A percentile compares a stretch with the other conserved stretches of the same genome.
phyloP scores from a whole-genome alignment of 768 basidiomycete genomes.

The Boletus tomentosulus region DNA sequence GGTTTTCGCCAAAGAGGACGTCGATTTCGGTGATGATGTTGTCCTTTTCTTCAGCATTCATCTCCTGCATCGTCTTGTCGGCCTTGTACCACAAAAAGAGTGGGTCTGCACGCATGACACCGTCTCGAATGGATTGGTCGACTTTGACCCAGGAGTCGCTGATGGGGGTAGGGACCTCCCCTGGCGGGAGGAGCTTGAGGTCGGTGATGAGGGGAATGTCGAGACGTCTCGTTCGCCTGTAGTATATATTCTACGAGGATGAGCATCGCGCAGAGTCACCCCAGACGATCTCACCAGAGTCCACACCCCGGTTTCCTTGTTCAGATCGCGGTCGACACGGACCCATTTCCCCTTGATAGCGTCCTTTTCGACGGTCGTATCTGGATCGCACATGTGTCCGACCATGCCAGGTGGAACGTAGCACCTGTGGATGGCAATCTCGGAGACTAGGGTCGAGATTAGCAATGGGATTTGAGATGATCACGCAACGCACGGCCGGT shows the following conservation, averaged over 20 bases:
- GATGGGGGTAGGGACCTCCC: slow-evolving; percentile 45
- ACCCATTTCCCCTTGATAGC: slow-evolving; percentile 87
- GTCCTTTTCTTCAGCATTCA: slow-evolving; percentile 52
- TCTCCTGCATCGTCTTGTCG: slow-evolving; percentile 59
- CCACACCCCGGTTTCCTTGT: slow-evolving; percentile 55
- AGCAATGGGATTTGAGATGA: neutral
- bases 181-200: slow-evolving; percentile 57
- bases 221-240: slow-evolving; percentile 79
- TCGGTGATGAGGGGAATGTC: slow-evolving; percentile 79
- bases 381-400: slow-evolving; percentile 62
- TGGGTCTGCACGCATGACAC: slow-evolving; percentile 51
- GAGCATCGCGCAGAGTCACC: neutral
- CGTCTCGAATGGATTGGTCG: slow-evolving; percentile 57
- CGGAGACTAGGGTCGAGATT: slow-evolving; percentile 55
- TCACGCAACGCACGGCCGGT: slow-evolving; percentile 22
- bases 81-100: slow-evolving; percentile 77
- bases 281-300: slow-evolving; percentile 49
- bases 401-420: slow-evolving; percentile 55
- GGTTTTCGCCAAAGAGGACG: slow-evolving; percentile 78
- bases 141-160: slow-evolving; percentile 62
- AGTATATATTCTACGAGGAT: slow-evolving; percentile 57
- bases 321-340: slow-evolving; percentile 77
- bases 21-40: slow-evolving; percentile 90
- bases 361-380: slow-evolving; percentile 66
- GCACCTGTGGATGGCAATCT: slow-evolving; percentile 70